These are phyloP conservation scores for Penstemon eatonii DNA, from an alignment of 257 asterid species.

Conservation along the genomic window DNA sequence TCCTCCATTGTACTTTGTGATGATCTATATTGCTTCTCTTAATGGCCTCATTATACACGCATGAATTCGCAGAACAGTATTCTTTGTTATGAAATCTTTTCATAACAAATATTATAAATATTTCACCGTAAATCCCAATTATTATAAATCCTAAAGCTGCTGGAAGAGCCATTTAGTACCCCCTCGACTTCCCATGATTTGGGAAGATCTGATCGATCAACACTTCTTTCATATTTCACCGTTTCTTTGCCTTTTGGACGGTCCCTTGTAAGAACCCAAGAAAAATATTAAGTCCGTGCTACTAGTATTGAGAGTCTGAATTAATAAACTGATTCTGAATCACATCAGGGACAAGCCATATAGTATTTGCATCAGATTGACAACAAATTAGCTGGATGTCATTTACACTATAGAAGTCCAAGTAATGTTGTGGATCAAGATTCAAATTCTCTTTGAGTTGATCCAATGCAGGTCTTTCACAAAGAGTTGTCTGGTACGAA, in stretches of 20 bases:
- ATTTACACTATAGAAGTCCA: constrained; percentile 60
- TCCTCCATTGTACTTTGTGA: too few species aligned
- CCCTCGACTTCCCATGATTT: constrained; percentile 64
- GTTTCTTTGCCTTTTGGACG: constrained; percentile 95
- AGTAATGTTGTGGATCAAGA: constrained; percentile 59
- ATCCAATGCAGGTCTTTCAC: constrained; percentile 75
- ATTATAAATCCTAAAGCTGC: constrained; percentile 76
- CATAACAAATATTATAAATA: constrained; percentile 34
- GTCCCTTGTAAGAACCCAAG: constrained; percentile 94
- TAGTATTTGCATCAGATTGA: constrained; percentile 80
- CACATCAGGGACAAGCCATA: constrained; percentile 87
- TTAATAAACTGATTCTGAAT: constrained; percentile 74
- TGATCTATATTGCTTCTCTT: too few species aligned
- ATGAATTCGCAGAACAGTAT: too few species aligned
- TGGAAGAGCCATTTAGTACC: constrained; percentile 74
- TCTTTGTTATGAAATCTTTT: too few species aligned
- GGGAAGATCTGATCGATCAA: constrained; percentile 66
- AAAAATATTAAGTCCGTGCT: constrained; percentile 64
- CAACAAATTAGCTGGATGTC: constrained; percentile 95
- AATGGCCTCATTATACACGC: too few species aligned
- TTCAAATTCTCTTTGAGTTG: constrained; percentile 17
- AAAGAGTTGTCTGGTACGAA: constrained; percentile 83
- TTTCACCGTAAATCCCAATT: constrained; percentile 37
- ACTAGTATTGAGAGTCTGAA: constrained; percentile 52
- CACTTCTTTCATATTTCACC: constrained; percentile 74